Evolutionary conservation across 169 alveolate genomes (phyloP).

Genomic region (Eimeria zaria): DNA sequence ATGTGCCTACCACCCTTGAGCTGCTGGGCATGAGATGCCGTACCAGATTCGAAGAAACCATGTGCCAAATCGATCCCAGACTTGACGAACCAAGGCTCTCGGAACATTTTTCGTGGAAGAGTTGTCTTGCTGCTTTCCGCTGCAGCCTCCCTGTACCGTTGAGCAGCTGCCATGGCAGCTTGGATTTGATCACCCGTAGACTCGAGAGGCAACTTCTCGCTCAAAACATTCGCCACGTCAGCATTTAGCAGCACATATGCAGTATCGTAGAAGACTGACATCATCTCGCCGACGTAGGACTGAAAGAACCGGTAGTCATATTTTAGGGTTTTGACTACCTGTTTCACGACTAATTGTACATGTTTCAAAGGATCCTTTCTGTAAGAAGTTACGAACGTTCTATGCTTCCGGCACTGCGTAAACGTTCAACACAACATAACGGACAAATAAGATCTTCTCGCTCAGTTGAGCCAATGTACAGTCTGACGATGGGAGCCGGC

Average conservation of each 20-base stretch:
- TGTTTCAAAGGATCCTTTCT: background rate
- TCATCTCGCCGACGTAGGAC: conserved; percentile 66
- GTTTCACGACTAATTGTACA: conserved; percentile 17
- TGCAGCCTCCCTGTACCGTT: conserved; percentile 51
- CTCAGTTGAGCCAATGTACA: background rate
- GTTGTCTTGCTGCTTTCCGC: background rate
- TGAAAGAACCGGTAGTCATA: conserved; percentile 60
- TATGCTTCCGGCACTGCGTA: conserved; percentile 69
- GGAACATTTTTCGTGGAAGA: conserved; percentile 70
- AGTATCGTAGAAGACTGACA: conserved; percentile 79
- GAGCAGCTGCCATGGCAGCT: conserved; percentile 19
- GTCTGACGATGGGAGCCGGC: background rate
- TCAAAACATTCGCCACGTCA: conserved; percentile 59
- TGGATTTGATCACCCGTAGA: conserved; percentile 36
- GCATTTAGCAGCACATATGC: conserved; percentile 62
- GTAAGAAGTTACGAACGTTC: background rate
- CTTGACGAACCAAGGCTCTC: conserved; percentile 73
- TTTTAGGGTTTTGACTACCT: conserved; percentile 34
- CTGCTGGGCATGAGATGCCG: background rate
- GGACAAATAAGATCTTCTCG: background rate
- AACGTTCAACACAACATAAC: background rate
- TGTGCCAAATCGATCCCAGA: conserved; percentile 59
- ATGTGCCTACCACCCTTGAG: background rate
- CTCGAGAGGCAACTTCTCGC: conserved; percentile 41
- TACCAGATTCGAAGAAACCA: conserved; percentile 78